phyloP scores from a whole-genome alignment of 176 grass and related monocot genomes.

The Echinochloa phyllopogon region DNA sequence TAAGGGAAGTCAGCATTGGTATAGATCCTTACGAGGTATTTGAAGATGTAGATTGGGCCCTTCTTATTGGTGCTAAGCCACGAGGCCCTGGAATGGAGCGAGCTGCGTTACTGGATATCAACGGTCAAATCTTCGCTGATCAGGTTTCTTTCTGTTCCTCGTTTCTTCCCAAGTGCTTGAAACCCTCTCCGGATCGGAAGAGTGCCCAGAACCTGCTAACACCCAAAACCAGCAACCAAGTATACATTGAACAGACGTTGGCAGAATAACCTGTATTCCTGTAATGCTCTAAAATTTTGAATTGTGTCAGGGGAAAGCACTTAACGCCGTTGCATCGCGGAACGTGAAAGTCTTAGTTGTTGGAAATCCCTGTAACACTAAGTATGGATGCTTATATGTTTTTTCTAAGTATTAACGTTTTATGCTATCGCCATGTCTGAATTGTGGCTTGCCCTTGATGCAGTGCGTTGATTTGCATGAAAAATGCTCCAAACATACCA shows the following conservation, averaged over 20 bases:
- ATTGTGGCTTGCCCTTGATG: constrained; percentile 22
- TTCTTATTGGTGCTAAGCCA: constrained; percentile 95
- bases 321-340: constrained; percentile 86
- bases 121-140: constrained; percentile 90
- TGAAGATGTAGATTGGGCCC: constrained; percentile 84
- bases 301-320: constrained; percentile 88
- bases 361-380: constrained; percentile 98
- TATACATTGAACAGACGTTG: background rate
- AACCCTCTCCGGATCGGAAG: background rate
- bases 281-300: constrained; percentile 45
- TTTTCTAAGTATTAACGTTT: constrained; percentile 11
- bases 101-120: constrained; percentile 86
- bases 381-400: constrained; percentile 53
- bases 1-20: constrained; percentile 92
- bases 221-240: background rate
- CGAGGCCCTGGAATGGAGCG: constrained; percentile 96
- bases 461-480: constrained; percentile 95
- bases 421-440: constrained; percentile 29
- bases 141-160: constrained; percentile 58
- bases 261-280: constrained; percentile 9
- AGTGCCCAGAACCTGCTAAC: background rate
- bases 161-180: background rate
- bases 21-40: constrained; percentile 86
- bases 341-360: constrained; percentile 90
- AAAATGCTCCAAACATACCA: constrained; percentile 88